Evolutionary conservation across 352 stramenopile species (phyloP).

Genomic region (Pythium dissotocum): DNA sequence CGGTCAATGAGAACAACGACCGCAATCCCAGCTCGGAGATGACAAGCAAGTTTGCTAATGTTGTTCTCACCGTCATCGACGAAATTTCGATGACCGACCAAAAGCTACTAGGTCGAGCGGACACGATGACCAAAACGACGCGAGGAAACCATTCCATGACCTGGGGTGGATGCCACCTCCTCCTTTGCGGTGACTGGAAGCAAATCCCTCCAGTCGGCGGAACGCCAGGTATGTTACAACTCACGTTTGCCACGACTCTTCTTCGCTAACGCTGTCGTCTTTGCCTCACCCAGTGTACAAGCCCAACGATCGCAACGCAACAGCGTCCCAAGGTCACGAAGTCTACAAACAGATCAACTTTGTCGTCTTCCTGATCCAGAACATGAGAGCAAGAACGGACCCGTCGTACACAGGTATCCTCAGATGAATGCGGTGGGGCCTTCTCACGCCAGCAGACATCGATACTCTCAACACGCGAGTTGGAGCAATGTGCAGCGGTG

Average conservation of each 20-base stretch:
- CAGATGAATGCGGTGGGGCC: background rate
- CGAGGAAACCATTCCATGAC: too few species aligned
- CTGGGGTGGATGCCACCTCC: too few species aligned
- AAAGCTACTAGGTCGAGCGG: background rate
- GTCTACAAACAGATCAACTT: conserved; percentile 8
- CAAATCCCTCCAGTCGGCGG: too few species aligned
- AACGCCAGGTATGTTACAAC: too few species aligned
- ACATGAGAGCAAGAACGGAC: background rate
- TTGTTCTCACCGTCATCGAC: conserved; percentile 4
- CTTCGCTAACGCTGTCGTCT: too few species aligned
- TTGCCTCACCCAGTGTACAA: too few species aligned
- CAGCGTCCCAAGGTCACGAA: too few species aligned
- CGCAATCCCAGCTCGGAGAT: background rate
- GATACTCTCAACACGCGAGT: background rate
- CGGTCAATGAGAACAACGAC: background rate
- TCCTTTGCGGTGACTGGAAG: too few species aligned
- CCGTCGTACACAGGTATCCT: conserved; percentile 1
- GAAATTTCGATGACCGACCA: conserved; percentile 14
- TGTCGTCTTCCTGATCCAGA: conserved; percentile 9
- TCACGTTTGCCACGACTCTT: too few species aligned
- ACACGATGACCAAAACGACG: background rate
- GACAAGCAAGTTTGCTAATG: background rate
- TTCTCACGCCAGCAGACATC: background rate
- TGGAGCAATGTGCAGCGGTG: background rate
- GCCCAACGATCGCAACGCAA: too few species aligned